Evolutionary conservation across 2,329 filamentous ascomycete species (phyloP).

Genomic region (Stachybotrys echinatus): DNA sequence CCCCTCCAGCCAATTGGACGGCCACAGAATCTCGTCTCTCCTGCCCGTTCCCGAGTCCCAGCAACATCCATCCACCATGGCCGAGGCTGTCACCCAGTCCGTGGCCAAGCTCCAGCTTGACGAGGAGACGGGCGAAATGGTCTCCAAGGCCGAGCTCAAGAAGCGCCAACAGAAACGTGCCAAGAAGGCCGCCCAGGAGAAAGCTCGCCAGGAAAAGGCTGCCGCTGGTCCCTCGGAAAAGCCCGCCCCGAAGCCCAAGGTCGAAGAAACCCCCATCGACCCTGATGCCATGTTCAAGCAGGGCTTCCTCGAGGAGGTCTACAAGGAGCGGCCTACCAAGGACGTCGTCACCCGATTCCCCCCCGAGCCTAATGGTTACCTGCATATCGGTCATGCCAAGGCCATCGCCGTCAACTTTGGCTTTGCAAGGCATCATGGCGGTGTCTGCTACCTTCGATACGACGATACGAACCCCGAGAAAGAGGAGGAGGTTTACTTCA

Average conservation of each 20-base stretch:
- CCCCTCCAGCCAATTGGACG: not conserved
- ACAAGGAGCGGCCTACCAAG: constrained; percentile 59
- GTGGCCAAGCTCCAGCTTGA: constrained; percentile 56
- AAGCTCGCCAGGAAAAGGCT: constrained; percentile 58
- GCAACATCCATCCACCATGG: constrained; percentile 28
- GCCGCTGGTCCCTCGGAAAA: constrained; percentile 16
- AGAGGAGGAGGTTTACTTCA: constrained; percentile 86
- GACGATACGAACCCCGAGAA: constrained; percentile 95
- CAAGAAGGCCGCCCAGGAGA: constrained; percentile 51
- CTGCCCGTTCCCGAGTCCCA: not conserved
- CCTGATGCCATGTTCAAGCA: constrained; percentile 72
- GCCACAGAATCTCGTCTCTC: not conserved
- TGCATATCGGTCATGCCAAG: constrained; percentile 92
- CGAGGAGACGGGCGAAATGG: constrained; percentile 59
- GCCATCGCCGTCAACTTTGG: constrained; percentile 96
- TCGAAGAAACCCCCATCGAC: constrained; percentile 39
- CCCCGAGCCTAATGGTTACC: constrained; percentile 86
- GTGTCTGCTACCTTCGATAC: constrained; percentile 49
- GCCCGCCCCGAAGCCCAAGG: constrained; percentile 37
- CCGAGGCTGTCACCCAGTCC: constrained; percentile 40
- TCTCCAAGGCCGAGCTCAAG: constrained; percentile 58
- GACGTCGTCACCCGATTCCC: constrained; percentile 69
- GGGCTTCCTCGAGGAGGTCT: constrained; percentile 70
- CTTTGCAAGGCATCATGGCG: constrained; percentile 80
- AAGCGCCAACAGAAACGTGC: constrained; percentile 52